These are phyloP conservation scores for carrot (Daucus carota) DNA, from an alignment of 129 eudicot genomes.

Conservation along the genomic window DNA sequence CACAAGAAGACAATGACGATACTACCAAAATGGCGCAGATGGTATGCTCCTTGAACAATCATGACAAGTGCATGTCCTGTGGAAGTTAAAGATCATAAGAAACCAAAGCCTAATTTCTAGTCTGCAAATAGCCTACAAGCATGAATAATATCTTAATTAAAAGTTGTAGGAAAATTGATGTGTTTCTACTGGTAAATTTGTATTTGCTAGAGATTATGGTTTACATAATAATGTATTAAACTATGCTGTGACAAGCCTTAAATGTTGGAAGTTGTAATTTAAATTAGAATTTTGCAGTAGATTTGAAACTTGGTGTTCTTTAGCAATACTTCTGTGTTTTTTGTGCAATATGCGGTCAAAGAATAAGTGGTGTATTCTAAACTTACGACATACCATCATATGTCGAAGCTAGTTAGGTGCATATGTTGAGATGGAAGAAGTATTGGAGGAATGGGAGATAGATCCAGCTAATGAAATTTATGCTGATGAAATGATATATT, in stretches of 20 bases:
- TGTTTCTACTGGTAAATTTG: not conserved
- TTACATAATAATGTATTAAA: not conserved
- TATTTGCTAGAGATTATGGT: not conserved
- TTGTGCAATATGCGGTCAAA: too few species aligned
- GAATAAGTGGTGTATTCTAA: too few species aligned
- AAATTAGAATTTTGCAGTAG: not conserved
- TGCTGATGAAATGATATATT: too few species aligned
- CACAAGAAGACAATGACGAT: slow-evolving; percentile 42
- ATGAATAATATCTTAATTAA: not conserved
- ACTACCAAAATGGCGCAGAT: slow-evolving; percentile 65
- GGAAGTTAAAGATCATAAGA: slow-evolving; percentile 40
- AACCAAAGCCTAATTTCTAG: not conserved
- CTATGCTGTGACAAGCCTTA: not conserved
- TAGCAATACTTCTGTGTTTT: too few species aligned
- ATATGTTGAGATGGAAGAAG: too few species aligned
- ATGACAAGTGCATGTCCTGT: slow-evolving; percentile 83
- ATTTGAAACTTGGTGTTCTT: not conserved
- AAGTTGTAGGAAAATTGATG: not conserved
- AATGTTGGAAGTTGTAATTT: not conserved
- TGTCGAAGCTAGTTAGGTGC: too few species aligned
- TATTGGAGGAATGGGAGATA: too few species aligned
- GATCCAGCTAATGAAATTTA: too few species aligned
- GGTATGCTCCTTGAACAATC: slow-evolving; percentile 80
- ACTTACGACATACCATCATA: too few species aligned
- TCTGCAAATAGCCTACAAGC: not conserved